Evolutionary conservation across 2,329 filamentous ascomycete genomes (phyloP), one percentile per base, ranked within the genome.

Genomic region (Aspergillus awamori): DNA sequence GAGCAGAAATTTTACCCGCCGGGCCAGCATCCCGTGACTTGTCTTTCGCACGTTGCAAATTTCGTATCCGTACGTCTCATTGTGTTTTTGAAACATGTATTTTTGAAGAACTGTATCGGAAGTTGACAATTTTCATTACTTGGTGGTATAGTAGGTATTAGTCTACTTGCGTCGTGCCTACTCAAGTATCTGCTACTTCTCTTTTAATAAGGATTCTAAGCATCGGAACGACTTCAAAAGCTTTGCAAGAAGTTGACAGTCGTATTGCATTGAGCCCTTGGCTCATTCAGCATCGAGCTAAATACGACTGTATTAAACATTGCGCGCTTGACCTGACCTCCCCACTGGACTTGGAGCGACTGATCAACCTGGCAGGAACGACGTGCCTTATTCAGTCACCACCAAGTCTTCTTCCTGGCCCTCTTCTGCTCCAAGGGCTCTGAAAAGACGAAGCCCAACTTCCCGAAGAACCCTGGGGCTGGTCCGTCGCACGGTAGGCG

Each of bases 401-500:
- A 8, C 78, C 77, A 38, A 81, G 68, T 68, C 78, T 74, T 53
- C 76, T 69, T 20, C 79, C 79, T 28, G 73, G 68, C 28, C 79
- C 79, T 69, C 79, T 70, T 38, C 69, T 67, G 61, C 70, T 68
- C 79, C 79, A 81, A 4, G 71, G 54, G 49, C 67, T 67, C 55
- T 72, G 70, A 20, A 77, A 69, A 26, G 72, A 69, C 5, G 72
- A 73, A 20, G 67, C 64, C 71, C 74, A 77, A 36, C 70, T 69
- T 36, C 67, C 64, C 11, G 65, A 67, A 30, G 69, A 47, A 43
- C 59, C 57, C 22, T 62, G 65, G 6, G 55, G 43, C 49, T 65
- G 62, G 30, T 74, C 66, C 61, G 72, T 62, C 58, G 79, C 72
- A 58, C 82, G 78, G 65, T 86, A 79, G 3, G 87, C 85, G 1